Percentiles rank a stretch among this genome's conserved stretches.
Conservation (phyloP, 352 stramenopile genomes). For the Globisporangium parvum region DNA sequence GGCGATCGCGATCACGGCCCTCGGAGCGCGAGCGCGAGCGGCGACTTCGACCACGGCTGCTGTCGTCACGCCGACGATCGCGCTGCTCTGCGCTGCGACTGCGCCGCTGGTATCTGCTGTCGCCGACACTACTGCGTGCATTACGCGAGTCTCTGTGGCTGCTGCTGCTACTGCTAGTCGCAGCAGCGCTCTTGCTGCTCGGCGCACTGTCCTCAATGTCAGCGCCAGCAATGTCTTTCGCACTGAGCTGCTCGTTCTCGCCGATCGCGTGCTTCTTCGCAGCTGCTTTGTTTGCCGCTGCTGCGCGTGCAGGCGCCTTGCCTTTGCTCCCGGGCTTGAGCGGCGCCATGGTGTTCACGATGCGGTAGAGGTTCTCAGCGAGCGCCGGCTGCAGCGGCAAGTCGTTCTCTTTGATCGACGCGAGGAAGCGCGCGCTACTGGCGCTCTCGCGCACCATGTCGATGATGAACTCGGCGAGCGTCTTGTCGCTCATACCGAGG, state of each 20-base stretch:
- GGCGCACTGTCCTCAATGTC: constrained; percentile 15
- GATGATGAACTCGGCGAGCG: constrained; percentile 95
- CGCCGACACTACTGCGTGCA: too few species aligned
- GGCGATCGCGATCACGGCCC: constrained; percentile 5
- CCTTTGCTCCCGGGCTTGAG: constrained; percentile 20
- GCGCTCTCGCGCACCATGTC: constrained; percentile 77
- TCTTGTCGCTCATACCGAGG: constrained; percentile 95
- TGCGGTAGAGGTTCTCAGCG: constrained; percentile 73
- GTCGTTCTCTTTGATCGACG: constrained; percentile 54
- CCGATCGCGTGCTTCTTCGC: constrained; percentile 32
- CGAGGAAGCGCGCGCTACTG: constrained; percentile 55
- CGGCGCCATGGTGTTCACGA: constrained; percentile 77
- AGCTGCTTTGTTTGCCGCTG: constrained; percentile 8
- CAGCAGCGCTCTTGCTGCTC: background rate
- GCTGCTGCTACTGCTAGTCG: background rate
- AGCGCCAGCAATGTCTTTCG: constrained; percentile 51
- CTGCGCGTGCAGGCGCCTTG: background rate
- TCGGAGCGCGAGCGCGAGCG: constrained; percentile 36
- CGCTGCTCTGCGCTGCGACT: constrained; percentile 16
- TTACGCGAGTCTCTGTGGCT: too few species aligned
- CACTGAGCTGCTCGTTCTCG: constrained; percentile 66
- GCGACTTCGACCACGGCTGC: constrained; percentile 20
- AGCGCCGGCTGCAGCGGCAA: constrained; percentile 52
- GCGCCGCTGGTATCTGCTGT: constrained; percentile 5
- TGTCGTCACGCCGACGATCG: constrained; percentile 18